phyloP scores from a whole-genome alignment of 805 yeast species.

The Debaryomyces tyrocola region DNA sequence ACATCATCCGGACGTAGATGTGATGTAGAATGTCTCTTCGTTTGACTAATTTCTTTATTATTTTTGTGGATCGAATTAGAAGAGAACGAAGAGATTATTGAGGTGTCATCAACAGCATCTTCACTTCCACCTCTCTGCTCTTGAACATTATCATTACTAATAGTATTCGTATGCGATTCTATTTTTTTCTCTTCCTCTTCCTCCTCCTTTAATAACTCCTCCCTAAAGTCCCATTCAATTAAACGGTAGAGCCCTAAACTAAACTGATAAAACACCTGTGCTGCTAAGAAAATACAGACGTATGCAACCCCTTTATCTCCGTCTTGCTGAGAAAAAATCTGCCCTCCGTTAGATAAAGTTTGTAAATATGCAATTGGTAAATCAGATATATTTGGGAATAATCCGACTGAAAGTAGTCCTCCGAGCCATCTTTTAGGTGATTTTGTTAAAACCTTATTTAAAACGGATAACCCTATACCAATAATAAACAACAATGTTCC shows the following conservation, averaged over 20 bases:
- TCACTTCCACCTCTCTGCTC: not conserved
- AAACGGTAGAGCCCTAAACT: conserved; percentile 73
- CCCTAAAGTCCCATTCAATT: conserved; percentile 68
- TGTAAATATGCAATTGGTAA: conserved; percentile 82
- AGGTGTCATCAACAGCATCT: not conserved
- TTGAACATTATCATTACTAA: not conserved
- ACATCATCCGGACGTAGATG: not conserved
- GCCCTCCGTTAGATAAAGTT: conserved; percentile 63
- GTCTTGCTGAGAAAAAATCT: conserved; percentile 53
- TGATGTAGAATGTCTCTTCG: not conserved
- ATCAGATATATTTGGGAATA: conserved; percentile 79
- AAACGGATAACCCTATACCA: conserved; percentile 49
- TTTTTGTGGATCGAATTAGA: not conserved
- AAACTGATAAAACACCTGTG: conserved; percentile 68
- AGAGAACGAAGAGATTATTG: not conserved
- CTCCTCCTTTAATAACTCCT: conserved; percentile 17
- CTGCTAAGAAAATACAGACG: conserved; percentile 71
- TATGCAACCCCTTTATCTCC: conserved; percentile 81
- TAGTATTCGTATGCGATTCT: not conserved
- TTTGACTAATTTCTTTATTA: not conserved
- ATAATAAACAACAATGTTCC: conserved; percentile 51
- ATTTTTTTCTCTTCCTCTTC: conserved; percentile 12
- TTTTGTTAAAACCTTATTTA: conserved; percentile 48
- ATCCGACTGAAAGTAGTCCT: conserved; percentile 69
- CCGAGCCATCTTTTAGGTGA: conserved; percentile 77